Evolutionary conservation across 768 basidiomycete genomes (phyloP).

Genomic region (Suillus fuscotomentosus): DNA sequence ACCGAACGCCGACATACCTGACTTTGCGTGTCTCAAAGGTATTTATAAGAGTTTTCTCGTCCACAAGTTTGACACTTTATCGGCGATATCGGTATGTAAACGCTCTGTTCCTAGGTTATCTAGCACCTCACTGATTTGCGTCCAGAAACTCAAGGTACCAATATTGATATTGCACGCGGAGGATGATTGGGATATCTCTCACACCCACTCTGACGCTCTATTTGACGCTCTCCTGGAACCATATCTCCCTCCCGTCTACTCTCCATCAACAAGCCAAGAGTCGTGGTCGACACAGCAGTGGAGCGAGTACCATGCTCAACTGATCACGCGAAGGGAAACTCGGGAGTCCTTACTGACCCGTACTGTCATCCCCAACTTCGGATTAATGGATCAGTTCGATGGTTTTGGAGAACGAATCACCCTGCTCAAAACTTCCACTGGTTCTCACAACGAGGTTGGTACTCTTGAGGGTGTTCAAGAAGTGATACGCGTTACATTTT

Average conservation of each 20-base stretch:
- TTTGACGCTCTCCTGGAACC: slow-evolving; percentile 69
- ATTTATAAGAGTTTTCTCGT: slow-evolving; percentile 52
- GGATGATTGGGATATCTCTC: slow-evolving; percentile 73
- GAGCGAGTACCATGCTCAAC: slow-evolving; percentile 38
- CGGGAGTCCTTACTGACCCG: slow-evolving; percentile 46
- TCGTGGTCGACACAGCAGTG: slow-evolving; percentile 42
- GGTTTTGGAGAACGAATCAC: slow-evolving; percentile 47
- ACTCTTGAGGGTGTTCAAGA: slow-evolving; percentile 71
- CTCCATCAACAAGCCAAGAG: slow-evolving; percentile 30
- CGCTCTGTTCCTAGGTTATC: not conserved
- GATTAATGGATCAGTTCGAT: slow-evolving; percentile 53
- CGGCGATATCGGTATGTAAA: slow-evolving; percentile 53
- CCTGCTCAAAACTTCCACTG: slow-evolving; percentile 55
- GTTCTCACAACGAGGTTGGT: slow-evolving; percentile 59
- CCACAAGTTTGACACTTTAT: slow-evolving; percentile 63
- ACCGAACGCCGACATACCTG: not conserved
- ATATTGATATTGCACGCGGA: slow-evolving; percentile 73
- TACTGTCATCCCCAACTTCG: slow-evolving; percentile 45
- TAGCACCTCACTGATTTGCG: not conserved
- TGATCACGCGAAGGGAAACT: slow-evolving; percentile 36
- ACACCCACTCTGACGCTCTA: slow-evolving; percentile 63
- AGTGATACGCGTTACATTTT: slow-evolving; percentile 32
- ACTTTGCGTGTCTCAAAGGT: slow-evolving; percentile 33
- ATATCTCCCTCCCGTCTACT: slow-evolving; percentile 50
- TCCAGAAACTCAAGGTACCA: slow-evolving; percentile 63